Percentiles rank a stretch among this genome's conserved stretches.
Conservation (phyloP, 176 grass and related monocot genomes). For the Phyllostachys edulis region DNA sequence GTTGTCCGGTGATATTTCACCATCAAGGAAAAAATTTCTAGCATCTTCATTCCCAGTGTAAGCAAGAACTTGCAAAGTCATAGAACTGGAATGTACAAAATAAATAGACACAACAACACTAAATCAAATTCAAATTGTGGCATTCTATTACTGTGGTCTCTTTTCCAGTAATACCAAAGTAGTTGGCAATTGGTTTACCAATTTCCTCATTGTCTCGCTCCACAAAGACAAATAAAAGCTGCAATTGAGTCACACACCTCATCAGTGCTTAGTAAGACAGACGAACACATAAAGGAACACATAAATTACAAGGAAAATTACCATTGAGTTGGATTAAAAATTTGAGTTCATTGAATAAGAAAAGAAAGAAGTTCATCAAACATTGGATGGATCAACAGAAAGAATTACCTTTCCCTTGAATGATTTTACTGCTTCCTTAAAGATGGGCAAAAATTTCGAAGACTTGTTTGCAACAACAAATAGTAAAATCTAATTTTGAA, state of each 20-base stretch:
- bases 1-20: slow-evolving; percentile 53
- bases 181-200: slow-evolving; percentile 84
- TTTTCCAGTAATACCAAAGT: slow-evolving; percentile 80
- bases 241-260: slow-evolving; percentile 21
- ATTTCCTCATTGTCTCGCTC: slow-evolving; percentile 76
- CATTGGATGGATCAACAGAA: background rate
- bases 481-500: slow-evolving; percentile 61
- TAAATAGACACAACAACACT: background rate
- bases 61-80: slow-evolving; percentile 72
- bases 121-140: background rate
- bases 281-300: background rate
- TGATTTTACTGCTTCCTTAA: slow-evolving; percentile 79
- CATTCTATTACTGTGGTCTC: slow-evolving; percentile 58
- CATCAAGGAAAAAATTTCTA: slow-evolving; percentile 72
- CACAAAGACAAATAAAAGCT: slow-evolving; percentile 94
- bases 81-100: background rate
- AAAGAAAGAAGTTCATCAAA: slow-evolving; percentile 10
- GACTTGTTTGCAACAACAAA: slow-evolving; percentile 79
- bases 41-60: slow-evolving; percentile 92
- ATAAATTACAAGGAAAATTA: background rate
- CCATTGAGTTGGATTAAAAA: slow-evolving; percentile 7
- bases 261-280: background rate
- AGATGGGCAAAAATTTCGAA: slow-evolving; percentile 49
- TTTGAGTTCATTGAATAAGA: background rate
- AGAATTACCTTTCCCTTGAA: slow-evolving; percentile 85